A percentile compares a stretch with the other conserved stretches of the same genome.
phyloP scores from a whole-genome alignment of 140 eudicot genomes.

The Cichorium intybus region DNA sequence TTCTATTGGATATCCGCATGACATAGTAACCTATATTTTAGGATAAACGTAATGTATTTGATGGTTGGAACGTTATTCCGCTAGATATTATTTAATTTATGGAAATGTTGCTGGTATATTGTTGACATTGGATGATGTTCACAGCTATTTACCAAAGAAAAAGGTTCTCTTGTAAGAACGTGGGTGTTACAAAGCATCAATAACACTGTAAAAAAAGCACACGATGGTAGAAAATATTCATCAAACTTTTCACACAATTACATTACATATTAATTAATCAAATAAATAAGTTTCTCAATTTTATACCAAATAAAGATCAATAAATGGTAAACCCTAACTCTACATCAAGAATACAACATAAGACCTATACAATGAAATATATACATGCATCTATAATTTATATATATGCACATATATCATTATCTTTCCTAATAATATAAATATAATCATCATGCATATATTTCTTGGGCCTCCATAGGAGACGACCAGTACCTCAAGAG shows the following conservation, averaged over 20 bases:
- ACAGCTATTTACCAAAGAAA: too few species aligned
- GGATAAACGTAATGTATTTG: too few species aligned
- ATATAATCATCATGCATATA: conserved; percentile 25
- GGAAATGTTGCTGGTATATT: too few species aligned
- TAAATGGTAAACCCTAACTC: conserved; percentile 15
- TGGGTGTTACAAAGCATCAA: too few species aligned
- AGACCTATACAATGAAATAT: conserved; percentile 23
- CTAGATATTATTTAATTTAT: too few species aligned
- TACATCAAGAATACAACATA: conserved; percentile 5
- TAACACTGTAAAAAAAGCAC: neutral
- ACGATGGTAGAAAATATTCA: neutral
- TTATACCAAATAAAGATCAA: neutral
- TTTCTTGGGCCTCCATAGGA: conserved; percentile 73
- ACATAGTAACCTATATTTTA: too few species aligned
- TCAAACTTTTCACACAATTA: too few species aligned
- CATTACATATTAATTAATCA: too few species aligned
- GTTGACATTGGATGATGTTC: too few species aligned
- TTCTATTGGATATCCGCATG: too few species aligned
- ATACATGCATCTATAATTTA: conserved; percentile 8
- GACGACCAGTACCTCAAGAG: conserved; percentile 83
- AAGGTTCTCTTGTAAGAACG: too few species aligned
- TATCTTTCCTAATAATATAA: conserved; percentile 6
- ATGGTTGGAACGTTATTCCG: too few species aligned
- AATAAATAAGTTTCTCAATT: neutral
- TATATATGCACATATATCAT: neutral